A percentile compares a stretch with the other conserved stretches of the same genome.
These are phyloP conservation scores for Kregervanrija pseudodelftensis DNA, from an alignment of 805 yeast species.

Conservation along the genomic window DNA sequence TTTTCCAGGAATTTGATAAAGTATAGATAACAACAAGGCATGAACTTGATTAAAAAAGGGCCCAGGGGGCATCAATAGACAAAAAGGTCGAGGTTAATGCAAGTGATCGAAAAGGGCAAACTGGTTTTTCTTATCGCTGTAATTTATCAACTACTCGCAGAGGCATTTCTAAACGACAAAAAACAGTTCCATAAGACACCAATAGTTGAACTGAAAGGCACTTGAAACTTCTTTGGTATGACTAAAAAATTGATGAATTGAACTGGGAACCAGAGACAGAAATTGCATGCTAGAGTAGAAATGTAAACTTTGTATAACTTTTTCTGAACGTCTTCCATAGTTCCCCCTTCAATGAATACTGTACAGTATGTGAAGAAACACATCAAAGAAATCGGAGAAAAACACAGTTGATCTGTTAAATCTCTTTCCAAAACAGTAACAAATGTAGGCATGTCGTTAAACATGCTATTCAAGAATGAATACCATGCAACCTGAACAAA, in stretches of 20 bases:
- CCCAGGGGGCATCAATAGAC: too few species aligned
- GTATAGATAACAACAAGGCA: too few species aligned
- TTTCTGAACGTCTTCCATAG: conserved; percentile 50
- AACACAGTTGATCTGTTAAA: conserved; percentile 81
- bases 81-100: too few species aligned
- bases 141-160: conserved; percentile 3
- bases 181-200: conserved; percentile 95
- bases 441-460: conserved; percentile 73
- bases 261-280: conserved; percentile 76
- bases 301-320: conserved; percentile 64
- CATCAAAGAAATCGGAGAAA: conserved; percentile 78
- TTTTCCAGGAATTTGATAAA: too few species aligned
- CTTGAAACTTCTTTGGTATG: conserved; percentile 70
- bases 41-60: too few species aligned
- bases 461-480: conserved; percentile 66
- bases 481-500: conserved; percentile 89
- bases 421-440: conserved; percentile 83
- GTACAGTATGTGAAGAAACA: conserved; percentile 82
- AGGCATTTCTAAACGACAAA: conserved; percentile 70
- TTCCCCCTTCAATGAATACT: conserved; percentile 69
- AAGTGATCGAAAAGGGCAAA: too few species aligned
- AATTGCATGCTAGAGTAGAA: conserved; percentile 59
- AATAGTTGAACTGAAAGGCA: conserved; percentile 80
- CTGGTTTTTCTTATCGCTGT: too few species aligned
- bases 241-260: conserved; percentile 68